Conservation (phyloP, 1,284 basidiomycete species). For the Ganoderma meredithae region DNA sequence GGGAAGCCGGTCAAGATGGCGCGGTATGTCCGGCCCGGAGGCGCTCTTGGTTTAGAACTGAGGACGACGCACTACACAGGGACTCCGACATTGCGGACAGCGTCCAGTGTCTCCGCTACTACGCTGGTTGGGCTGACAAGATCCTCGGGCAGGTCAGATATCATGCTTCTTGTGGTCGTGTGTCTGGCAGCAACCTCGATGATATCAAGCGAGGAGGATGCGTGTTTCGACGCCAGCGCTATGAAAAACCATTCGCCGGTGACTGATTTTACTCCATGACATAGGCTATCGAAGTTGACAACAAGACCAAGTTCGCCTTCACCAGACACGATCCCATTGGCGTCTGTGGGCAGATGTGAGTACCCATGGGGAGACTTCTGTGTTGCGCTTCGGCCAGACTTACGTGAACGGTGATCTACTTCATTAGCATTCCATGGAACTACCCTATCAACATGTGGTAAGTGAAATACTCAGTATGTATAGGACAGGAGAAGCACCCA, state of each 20-base stretch:
- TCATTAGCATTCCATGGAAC: conserved; percentile 86
- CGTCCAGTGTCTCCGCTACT: conserved; percentile 84
- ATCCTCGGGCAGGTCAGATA: conserved; percentile 53
- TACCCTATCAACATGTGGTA: conserved; percentile 93
- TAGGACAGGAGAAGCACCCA: conserved; percentile 2
- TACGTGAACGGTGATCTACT: conserved; percentile 16
- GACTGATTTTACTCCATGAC: neutral
- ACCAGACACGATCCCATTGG: conserved; percentile 94
- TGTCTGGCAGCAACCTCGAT: neutral
- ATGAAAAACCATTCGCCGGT: neutral
- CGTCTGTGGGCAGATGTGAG: conserved; percentile 90
- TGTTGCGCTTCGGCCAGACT: conserved; percentile 17
- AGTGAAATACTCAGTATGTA: conserved; percentile 24
- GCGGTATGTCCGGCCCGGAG: conserved; percentile 45
- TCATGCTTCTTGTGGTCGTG: neutral
- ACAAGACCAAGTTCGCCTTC: conserved; percentile 82
- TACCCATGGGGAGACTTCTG: conserved; percentile 16
- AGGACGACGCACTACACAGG: conserved; percentile 48
- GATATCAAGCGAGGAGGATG: neutral
- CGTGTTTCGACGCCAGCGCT: neutral
- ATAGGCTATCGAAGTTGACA: conserved; percentile 84
- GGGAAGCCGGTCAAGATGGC: conserved; percentile 87
- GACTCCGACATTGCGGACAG: conserved; percentile 88
- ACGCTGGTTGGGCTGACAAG: conserved; percentile 75
- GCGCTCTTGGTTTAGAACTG: conserved; percentile 3